Conservation (phyloP, 2,329 filamentous ascomycete genomes). For the Tricladium varicosporioides region DNA sequence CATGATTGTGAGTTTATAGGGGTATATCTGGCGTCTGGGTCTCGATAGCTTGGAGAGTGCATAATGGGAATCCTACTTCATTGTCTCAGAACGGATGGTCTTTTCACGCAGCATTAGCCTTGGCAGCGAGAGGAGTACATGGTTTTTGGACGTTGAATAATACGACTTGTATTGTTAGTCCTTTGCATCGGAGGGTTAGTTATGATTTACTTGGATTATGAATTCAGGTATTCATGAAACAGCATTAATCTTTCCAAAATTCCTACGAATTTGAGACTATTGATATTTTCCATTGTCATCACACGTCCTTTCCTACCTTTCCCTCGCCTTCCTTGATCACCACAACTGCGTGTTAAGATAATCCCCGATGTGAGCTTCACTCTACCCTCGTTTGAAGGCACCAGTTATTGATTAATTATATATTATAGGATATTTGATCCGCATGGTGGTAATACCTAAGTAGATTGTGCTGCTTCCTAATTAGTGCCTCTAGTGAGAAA, state of each 20-base stretch:
- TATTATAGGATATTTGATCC: no score
- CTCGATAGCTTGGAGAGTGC: constrained; percentile 13
- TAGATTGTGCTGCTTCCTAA: no score
- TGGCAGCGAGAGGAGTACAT: constrained; percentile 20
- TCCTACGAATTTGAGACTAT: neutral
- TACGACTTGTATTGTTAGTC: constrained; percentile 17
- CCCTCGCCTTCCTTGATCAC: no score
- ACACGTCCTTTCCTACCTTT: no score
- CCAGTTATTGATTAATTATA: no score
- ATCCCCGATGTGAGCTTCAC: no score
- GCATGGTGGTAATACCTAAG: no score
- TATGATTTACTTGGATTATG: constrained; percentile 9
- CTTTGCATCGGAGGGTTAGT: constrained; percentile 8
- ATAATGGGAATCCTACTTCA: constrained; percentile 14
- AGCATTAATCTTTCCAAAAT: no score
- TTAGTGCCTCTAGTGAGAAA: no score
- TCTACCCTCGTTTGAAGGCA: no score
- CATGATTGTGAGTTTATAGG: constrained; percentile 1
- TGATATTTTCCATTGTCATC: no score
- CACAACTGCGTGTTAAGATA: no score
- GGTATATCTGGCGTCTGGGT: neutral
- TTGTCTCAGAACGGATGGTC: constrained; percentile 4
- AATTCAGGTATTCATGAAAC: constrained; percentile 2
- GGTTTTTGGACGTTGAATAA: constrained; percentile 14
- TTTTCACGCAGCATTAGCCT: constrained; percentile 22